Evolutionary conservation across 768 basidiomycete genomes (phyloP).

Genomic region (Hypholoma sublateritium): DNA sequence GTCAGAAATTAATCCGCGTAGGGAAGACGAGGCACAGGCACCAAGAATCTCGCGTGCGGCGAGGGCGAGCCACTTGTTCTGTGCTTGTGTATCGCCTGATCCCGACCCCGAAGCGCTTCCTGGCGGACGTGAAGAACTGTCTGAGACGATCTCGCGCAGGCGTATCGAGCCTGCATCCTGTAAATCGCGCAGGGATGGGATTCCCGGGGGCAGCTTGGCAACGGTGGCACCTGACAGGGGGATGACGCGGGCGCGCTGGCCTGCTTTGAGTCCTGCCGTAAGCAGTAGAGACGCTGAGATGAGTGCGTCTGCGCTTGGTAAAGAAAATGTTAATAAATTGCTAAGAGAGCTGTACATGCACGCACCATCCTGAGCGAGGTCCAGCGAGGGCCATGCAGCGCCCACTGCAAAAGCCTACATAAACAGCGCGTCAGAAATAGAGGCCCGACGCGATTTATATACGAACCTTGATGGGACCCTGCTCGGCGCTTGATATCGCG

Average conservation of each 20-base stretch:
- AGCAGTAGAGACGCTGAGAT: constrained; percentile 57
- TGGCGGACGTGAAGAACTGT: constrained; percentile 6
- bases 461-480: constrained; percentile 25
- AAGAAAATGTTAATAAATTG: constrained; percentile 4
- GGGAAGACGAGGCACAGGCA: constrained; percentile 28
- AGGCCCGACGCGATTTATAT: neutral
- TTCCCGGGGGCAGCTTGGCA: constrained; percentile 37
- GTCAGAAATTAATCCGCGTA: constrained; percentile 7
- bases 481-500: constrained; percentile 45
- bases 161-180: constrained; percentile 53
- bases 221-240: constrained; percentile 41
- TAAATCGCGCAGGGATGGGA: constrained; percentile 50
- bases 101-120: constrained; percentile 13
- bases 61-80: constrained; percentile 68
- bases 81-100: constrained; percentile 20
- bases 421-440: constrained; percentile 15
- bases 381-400: constrained; percentile 73
- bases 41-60: constrained; percentile 69
- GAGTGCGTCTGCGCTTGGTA: constrained; percentile 47
- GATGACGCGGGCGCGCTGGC: constrained; percentile 46
- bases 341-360: constrained; percentile 13
- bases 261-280: constrained; percentile 57
- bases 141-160: constrained; percentile 45
- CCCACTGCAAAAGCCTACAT: constrained; percentile 65
- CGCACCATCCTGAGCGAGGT: constrained; percentile 59